Percentiles rank a stretch among this genome's conserved stretches.
Conservation (phyloP, 352 stramenopile species). For the Phytophthora tubulina region DNA sequence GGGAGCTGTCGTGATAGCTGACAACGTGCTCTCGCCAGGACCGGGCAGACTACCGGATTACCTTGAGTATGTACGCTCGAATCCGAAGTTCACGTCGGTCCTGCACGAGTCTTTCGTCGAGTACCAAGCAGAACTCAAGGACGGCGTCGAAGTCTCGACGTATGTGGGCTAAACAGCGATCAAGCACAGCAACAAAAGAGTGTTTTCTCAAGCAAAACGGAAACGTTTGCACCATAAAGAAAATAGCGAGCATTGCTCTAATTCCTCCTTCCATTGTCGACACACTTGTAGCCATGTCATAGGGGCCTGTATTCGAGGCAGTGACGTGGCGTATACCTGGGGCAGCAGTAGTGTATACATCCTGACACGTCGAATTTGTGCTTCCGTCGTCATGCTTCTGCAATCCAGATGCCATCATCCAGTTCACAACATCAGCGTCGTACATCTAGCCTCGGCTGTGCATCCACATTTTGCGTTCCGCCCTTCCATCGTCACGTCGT, state of each 20-base stretch:
- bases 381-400: background rate
- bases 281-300: constrained; percentile 2
- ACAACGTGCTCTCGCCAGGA: constrained; percentile 50
- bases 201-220: background rate
- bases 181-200: background rate
- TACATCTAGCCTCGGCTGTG: background rate
- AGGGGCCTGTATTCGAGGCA: background rate
- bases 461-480: constrained; percentile 15
- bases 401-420: constrained; percentile 4
- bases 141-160: constrained; percentile 40
- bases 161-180: constrained; percentile 22
- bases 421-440: background rate
- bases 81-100: constrained; percentile 41
- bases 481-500: constrained; percentile 31
- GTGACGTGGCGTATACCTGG: constrained; percentile 14
- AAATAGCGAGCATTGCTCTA: background rate
- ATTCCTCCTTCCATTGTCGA: no score
- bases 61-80: constrained; percentile 44
- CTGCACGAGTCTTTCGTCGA: constrained; percentile 43
- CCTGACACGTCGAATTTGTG: background rate
- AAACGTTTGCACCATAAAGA: constrained; percentile 4
- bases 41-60: constrained; percentile 35
- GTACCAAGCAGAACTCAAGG: constrained; percentile 38
- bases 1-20: constrained; percentile 43
- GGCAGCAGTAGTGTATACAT: background rate